These are phyloP conservation scores for Eucalyptus erythrocorys DNA, from an alignment of 345 rosid species.

Conservation along the genomic window DNA sequence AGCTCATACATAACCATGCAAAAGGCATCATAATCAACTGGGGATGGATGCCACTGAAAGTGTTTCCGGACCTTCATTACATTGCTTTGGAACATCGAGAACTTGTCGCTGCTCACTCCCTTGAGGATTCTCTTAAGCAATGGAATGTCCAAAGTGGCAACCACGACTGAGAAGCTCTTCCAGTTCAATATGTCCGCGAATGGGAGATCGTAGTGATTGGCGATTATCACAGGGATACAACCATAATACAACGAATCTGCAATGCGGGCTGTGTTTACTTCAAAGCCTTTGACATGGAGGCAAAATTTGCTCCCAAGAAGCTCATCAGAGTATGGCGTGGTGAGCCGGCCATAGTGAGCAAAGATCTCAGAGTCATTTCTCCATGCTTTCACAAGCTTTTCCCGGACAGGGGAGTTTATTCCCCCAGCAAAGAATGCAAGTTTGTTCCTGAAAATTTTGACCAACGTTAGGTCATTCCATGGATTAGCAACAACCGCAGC, in stretches of 20 bases:
- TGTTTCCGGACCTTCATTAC: conserved; percentile 39
- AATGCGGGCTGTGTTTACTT: conserved; percentile 53
- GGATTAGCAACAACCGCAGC: neutral
- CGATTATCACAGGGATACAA: conserved; percentile 41
- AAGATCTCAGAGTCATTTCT: conserved; percentile 37
- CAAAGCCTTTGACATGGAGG: conserved; percentile 59
- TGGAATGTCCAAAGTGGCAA: conserved; percentile 41
- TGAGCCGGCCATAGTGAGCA: conserved; percentile 34
- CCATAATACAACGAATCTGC: conserved; percentile 40
- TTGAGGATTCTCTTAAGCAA: conserved; percentile 31
- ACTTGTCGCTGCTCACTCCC: conserved; percentile 7
- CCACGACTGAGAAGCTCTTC: conserved; percentile 34
- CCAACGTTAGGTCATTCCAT: neutral
- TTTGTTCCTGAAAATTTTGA: conserved; percentile 19
- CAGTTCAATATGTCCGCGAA: conserved; percentile 39
- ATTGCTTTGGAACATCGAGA: conserved; percentile 7
- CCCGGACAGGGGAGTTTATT: conserved; percentile 44
- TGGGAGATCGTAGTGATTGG: conserved; percentile 50
- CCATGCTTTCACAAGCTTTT: conserved; percentile 35
- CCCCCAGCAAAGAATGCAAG: conserved; percentile 55
- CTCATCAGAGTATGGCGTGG: conserved; percentile 36
- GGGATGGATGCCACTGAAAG: conserved; percentile 37
- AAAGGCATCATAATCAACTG: conserved; percentile 34
- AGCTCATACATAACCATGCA: conserved; percentile 42
- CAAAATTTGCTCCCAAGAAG: conserved; percentile 50